Base-by-base conservation (phyloP, 1,284 basidiomycete genomes). In the Sporisorium iseilematis-ciliati region DNA sequence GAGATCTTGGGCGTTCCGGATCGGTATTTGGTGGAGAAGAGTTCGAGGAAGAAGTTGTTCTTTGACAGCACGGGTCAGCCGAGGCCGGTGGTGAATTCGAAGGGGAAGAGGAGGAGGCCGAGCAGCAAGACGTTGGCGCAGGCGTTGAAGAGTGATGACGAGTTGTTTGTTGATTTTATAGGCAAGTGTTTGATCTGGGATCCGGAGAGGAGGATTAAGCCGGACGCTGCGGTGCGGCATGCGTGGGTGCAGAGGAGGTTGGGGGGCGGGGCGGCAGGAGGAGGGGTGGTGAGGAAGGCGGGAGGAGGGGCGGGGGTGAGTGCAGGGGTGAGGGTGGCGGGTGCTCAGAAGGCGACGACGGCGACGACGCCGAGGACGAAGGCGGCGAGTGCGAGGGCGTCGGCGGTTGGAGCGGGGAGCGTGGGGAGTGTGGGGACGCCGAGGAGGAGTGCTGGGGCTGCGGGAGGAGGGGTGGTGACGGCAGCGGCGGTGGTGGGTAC, bases 181-280 rank as follows among this genome's bases (percentile, higher is more conserved):
- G 89, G 92, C 3, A 97, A 96, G 85, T 99, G 97, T 86, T 88
- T 99, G 25, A 90, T 93, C 16, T 99, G 96, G 97, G 97, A 99
- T 87, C 97, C 97, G 1, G 96, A 99, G 82, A 90, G 93, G 64
- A 90, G 97, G 42, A 89, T 99, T 83, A 98, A 97, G 86, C 96
- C 96, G 2, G 93, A 95, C 78, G 90, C 92, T 16, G 96, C 97
- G 1, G 87, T 86, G 75, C 74, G 84, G 4, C 86, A 86, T 63
- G 72, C 82, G 3, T 85, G 84, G 84, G 75, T 81, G 40, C 40
- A 48, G 51, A 69, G 57, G 41, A 35, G 56, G 23, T 26, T 67
- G 42, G 67, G 57, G 8, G 23, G n/a, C 0, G 62, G 41, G 21
- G 31, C 18, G 16, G 57, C 11, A 3, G n/a, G 48, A 0, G 16